Evolutionary conservation across 495 filamentous ascomycete species (phyloP).

Genomic region (Talaromyces adpressus): DNA sequence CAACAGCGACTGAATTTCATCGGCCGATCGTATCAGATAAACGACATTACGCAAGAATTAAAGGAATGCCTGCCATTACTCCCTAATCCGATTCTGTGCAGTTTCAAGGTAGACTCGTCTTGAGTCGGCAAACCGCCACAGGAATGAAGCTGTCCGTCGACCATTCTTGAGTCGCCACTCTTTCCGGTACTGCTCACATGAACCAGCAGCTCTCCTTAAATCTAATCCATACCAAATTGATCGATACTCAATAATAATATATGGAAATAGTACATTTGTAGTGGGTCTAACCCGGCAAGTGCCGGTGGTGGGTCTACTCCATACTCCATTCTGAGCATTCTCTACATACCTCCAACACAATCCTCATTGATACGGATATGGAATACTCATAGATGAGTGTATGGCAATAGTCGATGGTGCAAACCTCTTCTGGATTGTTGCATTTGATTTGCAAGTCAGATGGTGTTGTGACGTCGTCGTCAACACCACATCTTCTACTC

Average conservation of each 20-base stretch:
- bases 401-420: not conserved
- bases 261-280: not conserved
- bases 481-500: not conserved
- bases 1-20: not conserved
- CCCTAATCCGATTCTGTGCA: not conserved
- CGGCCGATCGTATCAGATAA: not conserved
- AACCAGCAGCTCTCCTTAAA: not conserved
- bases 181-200: not conserved
- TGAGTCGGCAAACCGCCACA: not conserved
- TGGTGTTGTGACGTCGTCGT: not conserved
- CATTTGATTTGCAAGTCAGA: not conserved
- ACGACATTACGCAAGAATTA: not conserved
- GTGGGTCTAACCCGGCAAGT: not conserved
- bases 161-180: not conserved
- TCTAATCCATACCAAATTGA: not conserved
- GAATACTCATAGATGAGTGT: not conserved
- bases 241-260: not conserved
- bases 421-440: not conserved
- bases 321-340: not conserved
- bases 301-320: not conserved
- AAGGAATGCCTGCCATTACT: not conserved
- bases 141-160: not conserved
- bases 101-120: not conserved
- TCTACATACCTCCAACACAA: not conserved
- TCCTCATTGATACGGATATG: too few relatives aligned